Percentiles rank a stretch among this genome's conserved stretches.
These are phyloP conservation scores for Fusarium floridanum DNA, from an alignment of 2,329 filamentous ascomycete genomes.

Conservation along the genomic window DNA sequence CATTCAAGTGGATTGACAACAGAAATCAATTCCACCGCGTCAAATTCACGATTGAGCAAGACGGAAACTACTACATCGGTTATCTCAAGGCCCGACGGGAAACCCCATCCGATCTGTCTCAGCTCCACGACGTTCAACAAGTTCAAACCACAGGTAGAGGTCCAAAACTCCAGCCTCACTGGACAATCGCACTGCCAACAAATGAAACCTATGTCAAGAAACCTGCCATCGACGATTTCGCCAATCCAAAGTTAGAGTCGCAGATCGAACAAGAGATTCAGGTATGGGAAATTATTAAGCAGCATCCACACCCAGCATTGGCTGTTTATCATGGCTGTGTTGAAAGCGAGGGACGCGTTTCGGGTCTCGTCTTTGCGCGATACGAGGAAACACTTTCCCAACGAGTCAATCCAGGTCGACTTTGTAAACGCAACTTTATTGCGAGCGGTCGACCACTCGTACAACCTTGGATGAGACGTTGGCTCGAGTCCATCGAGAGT, in stretches of 20 bases:
- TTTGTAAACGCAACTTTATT: constrained; percentile 2
- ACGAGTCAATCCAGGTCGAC: neutral
- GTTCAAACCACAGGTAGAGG: neutral
- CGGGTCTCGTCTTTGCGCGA: neutral
- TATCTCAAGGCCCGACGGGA: neutral
- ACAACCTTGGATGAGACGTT: neutral
- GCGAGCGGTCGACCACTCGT: constrained; percentile 1
- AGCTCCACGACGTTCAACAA: neutral
- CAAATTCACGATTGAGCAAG: neutral
- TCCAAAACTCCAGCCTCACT: neutral
- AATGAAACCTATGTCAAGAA: neutral
- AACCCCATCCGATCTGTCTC: neutral
- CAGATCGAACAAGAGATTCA: constrained; percentile 1
- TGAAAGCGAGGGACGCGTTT: neutral
- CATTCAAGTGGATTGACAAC: neutral
- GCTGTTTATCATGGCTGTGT: constrained; percentile 4
- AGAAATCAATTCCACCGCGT: neutral
- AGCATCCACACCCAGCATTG: neutral
- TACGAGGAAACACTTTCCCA: neutral
- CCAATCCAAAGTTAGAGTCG: neutral
- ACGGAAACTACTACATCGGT: constrained; percentile 1
- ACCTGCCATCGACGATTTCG: neutral
- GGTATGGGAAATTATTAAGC: neutral
- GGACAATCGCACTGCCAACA: neutral
- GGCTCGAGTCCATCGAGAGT: neutral